phyloP scores from a whole-genome alignment of 148 eudicot species.

The Silene latifolia region DNA sequence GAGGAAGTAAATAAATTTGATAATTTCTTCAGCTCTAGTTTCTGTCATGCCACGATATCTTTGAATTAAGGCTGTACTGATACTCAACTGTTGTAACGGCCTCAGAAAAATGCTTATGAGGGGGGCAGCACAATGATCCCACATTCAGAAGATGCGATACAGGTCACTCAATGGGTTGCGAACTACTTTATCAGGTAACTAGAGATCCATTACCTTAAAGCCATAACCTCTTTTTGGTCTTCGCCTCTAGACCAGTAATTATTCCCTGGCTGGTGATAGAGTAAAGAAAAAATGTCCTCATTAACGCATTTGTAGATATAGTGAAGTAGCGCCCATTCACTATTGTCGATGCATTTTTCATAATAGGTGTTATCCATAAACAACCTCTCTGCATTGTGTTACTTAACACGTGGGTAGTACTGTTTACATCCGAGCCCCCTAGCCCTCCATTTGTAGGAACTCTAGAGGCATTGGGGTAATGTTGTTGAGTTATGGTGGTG shows the following conservation, averaged over 20 bases:
- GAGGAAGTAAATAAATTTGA: background rate
- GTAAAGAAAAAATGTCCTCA: background rate
- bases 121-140: slow-evolving; percentile 85
- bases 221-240: background rate
- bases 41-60: background rate
- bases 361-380: no score
- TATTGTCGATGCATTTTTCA: no score
- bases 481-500: background rate
- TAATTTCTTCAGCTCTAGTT: background rate
- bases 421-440: background rate
- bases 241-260: background rate
- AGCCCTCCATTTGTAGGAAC: background rate
- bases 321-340: no score
- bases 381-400: background rate
- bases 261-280: background rate
- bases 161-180: slow-evolving; percentile 86
- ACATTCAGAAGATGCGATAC: slow-evolving; percentile 93
- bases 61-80: background rate
- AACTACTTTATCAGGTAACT: slow-evolving; percentile 71
- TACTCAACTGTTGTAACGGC: slow-evolving; percentile 6
- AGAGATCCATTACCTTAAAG: slow-evolving; percentile 4
- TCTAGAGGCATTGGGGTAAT: background rate
- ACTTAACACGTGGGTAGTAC: background rate
- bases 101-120: slow-evolving; percentile 98
- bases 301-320: no score